Conservation (phyloP, 2,329 filamentous ascomycete species). For the Coniochaeta ligniaria region DNA sequence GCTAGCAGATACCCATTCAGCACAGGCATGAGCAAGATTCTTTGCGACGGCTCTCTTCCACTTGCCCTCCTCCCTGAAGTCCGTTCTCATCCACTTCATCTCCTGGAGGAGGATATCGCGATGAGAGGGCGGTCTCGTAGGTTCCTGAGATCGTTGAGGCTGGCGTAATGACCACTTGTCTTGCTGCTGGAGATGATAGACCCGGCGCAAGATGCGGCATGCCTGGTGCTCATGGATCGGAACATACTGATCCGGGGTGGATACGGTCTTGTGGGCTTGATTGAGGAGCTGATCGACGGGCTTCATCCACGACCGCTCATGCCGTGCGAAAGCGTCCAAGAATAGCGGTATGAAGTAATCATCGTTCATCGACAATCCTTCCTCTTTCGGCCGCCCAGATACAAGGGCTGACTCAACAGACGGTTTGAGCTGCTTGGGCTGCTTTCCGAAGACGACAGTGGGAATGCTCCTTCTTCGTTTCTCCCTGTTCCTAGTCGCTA, state of each 20-base stretch:
- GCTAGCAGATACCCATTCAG: conserved; percentile 66
- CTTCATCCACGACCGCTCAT: conserved; percentile 49
- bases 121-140: conserved; percentile 67
- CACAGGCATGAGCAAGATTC: conserved; percentile 75
- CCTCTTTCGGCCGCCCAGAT: conserved; percentile 20
- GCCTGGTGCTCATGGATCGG: conserved; percentile 82
- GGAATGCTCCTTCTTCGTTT: conserved; percentile 61
- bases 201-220: conserved; percentile 74
- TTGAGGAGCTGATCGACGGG: conserved; percentile 65
- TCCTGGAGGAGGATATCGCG: conserved; percentile 84
- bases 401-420: conserved; percentile 37
- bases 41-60: conserved; percentile 83
- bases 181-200: conserved; percentile 84
- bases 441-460: conserved; percentile 73
- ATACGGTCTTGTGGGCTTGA: conserved; percentile 83
- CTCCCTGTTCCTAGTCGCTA: conserved; percentile 38
- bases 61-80: conserved; percentile 89
- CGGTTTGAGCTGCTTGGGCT: conserved; percentile 32
- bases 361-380: conserved; percentile 41
- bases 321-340: conserved; percentile 48
- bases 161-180: conserved; percentile 92
- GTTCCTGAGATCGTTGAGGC: conserved; percentile 76
- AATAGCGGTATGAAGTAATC: conserved; percentile 61
- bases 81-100: conserved; percentile 97
- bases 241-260: conserved; percentile 75